Evolutionary conservation across 305 asterid genomes (phyloP).

Genomic region (Ajuga reptans): DNA sequence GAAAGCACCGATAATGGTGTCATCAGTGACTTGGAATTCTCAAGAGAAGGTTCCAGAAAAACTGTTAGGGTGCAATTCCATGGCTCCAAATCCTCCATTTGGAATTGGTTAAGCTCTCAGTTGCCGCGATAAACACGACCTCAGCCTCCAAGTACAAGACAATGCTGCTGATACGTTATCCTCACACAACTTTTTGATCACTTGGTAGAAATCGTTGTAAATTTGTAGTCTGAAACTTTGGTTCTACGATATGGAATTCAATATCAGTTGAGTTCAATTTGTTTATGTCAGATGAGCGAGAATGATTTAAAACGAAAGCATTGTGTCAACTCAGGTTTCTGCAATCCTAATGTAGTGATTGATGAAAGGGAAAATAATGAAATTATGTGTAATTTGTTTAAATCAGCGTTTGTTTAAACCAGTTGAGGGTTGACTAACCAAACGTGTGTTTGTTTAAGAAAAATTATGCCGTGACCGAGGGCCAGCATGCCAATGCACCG

Average conservation of each 20-base stretch:
- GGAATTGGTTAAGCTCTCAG: slow-evolving; percentile 51
- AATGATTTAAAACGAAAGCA: too few relatives aligned
- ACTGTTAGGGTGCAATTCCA: slow-evolving; percentile 43
- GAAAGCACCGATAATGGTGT: slow-evolving; percentile 29
- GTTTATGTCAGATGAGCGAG: too few relatives aligned
- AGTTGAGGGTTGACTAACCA: too few relatives aligned
- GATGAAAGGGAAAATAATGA: too few relatives aligned
- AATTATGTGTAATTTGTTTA: too few relatives aligned
- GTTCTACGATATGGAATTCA: background rate
- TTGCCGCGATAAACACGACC: background rate
- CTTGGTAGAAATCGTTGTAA: background rate
- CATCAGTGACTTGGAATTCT: slow-evolving; percentile 45
- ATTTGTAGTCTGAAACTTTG: background rate
- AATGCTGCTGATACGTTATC: background rate
- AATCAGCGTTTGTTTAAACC: too few relatives aligned
- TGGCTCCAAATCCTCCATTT: slow-evolving; percentile 49
- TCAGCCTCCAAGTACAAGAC: background rate
- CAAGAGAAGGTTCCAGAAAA: slow-evolving; percentile 42
- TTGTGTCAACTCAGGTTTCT: too few relatives aligned
- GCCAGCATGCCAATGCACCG: too few relatives aligned
- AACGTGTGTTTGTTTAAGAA: too few relatives aligned
- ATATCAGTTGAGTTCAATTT: too few relatives aligned
- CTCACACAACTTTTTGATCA: background rate
- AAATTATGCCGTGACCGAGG: too few relatives aligned
- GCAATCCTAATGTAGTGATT: too few relatives aligned